phyloP scores from a whole-genome alignment of 2,329 filamentous ascomycete species.

The Aureobasidium mangrovei region DNA sequence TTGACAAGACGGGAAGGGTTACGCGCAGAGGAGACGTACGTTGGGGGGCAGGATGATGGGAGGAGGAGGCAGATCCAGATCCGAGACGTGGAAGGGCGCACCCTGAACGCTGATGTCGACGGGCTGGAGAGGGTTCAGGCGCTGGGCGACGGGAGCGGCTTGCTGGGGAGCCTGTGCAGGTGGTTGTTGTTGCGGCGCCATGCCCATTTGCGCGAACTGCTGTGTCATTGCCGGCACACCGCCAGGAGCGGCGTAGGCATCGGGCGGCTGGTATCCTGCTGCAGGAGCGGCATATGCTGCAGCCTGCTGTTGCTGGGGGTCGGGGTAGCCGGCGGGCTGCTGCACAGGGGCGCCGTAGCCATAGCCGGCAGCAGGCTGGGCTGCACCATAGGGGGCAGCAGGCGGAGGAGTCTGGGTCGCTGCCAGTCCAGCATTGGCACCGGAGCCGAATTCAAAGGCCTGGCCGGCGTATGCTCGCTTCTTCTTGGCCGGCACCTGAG shows the following conservation, averaged over 20 bases:
- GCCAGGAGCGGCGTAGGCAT: conserved; percentile 37
- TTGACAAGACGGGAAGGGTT: conserved; percentile 12
- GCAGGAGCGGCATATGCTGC: conserved; percentile 41
- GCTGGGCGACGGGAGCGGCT: conserved; percentile 42
- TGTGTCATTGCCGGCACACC: conserved; percentile 60
- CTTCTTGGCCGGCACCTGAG: conserved; percentile 52
- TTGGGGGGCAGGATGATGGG: conserved; percentile 85
- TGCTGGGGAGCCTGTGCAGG: conserved; percentile 43
- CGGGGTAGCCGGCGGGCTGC: conserved; percentile 22
- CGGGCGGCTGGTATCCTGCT: conserved; percentile 57
- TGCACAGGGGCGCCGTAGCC: conserved; percentile 24
- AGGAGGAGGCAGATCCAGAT: conserved; percentile 84
- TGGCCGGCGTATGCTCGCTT: conserved; percentile 91
- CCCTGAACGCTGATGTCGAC: conserved; percentile 69
- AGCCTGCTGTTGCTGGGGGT: conserved; percentile 21
- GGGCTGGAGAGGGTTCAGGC: conserved; percentile 81
- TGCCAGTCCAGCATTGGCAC: conserved; percentile 59
- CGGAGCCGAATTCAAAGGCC: conserved; percentile 84
- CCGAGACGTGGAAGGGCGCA: conserved; percentile 87
- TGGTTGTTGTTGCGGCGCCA: conserved; percentile 40
- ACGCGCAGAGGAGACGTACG: conserved; percentile 47
- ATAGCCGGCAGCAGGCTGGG: conserved; percentile 20
- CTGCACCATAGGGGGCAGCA: conserved; percentile 45
- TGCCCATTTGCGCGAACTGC: conserved; percentile 71
- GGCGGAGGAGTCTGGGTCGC: conserved; percentile 29